These are phyloP conservation scores for Fusarium xyrophilum DNA, from an alignment of 2,329 filamentous ascomycete genomes.

Conservation along the genomic window DNA sequence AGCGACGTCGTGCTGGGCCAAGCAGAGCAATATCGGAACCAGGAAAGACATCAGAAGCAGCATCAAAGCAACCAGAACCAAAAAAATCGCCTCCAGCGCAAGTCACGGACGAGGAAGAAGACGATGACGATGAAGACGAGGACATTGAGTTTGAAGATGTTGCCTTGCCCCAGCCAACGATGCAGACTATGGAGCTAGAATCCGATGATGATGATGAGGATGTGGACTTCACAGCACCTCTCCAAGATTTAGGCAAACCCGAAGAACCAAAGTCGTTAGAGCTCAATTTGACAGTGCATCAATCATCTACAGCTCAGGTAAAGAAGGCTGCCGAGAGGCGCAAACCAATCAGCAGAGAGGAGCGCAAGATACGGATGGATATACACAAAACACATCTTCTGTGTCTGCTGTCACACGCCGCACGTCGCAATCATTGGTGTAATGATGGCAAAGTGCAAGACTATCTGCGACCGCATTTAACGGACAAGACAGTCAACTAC, in stretches of 20 bases:
- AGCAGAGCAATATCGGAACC: not conserved
- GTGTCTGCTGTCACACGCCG: constrained; percentile 79
- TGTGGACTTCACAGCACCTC: constrained; percentile 51
- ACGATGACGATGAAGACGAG: constrained; percentile 51
- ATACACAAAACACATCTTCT: constrained; percentile 89
- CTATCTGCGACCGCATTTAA: constrained; percentile 68
- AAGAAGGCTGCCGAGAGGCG: constrained; percentile 51
- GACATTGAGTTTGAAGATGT: constrained; percentile 60
- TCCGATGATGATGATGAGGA: constrained; percentile 58
- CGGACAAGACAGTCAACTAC: constrained; percentile 68
- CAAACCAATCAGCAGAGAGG: constrained; percentile 61
- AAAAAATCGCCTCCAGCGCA: not conserved
- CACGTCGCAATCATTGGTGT: constrained; percentile 86
- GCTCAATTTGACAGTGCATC: constrained; percentile 60
- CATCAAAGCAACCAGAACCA: not conserved
- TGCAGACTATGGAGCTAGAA: constrained; percentile 60
- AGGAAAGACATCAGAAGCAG: not conserved
- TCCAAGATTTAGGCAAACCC: constrained; percentile 32
- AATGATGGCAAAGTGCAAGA: constrained; percentile 75
- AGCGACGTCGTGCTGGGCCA: constrained; percentile 46
- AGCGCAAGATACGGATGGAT: constrained; percentile 67
- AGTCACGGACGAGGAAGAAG: constrained; percentile 7
- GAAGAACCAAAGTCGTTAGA: constrained; percentile 51
- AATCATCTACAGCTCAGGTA: constrained; percentile 43
- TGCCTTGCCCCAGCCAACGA: constrained; percentile 53